Conservation (phyloP, 2,329 filamentous ascomycete species). For the Epichloe coenophiala region DNA sequence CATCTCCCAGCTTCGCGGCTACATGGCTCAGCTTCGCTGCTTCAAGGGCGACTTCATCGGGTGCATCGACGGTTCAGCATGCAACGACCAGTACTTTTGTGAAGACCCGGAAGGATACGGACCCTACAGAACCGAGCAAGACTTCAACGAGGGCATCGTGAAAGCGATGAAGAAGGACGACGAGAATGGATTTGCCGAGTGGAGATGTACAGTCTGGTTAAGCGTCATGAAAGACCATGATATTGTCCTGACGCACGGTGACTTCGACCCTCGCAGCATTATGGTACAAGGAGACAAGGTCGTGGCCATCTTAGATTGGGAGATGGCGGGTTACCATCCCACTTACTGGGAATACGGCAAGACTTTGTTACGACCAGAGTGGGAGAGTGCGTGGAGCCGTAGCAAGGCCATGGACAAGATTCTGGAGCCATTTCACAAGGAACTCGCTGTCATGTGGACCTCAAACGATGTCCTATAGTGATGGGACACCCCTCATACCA, state of each 20-base stretch:
- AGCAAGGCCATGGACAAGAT: constrained; percentile 4
- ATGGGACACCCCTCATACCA: too few relatives aligned
- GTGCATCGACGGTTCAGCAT: constrained; percentile 9
- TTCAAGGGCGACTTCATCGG: constrained; percentile 10
- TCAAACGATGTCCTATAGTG: too few relatives aligned
- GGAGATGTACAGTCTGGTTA: constrained; percentile 7
- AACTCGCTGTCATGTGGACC: neutral
- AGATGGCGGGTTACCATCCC: constrained; percentile 26
- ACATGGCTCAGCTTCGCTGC: constrained; percentile 9
- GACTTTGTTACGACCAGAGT: constrained; percentile 1
- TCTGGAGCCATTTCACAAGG: constrained; percentile 3
- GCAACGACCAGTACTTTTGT: constrained; percentile 10
- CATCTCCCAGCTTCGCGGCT: constrained; percentile 9
- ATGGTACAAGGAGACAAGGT: constrained; percentile 19
- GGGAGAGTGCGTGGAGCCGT: constrained; percentile 4
- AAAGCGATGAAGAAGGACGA: constrained; percentile 7
- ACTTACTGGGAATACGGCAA: constrained; percentile 13
- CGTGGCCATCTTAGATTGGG: constrained; percentile 29
- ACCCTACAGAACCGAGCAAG: constrained; percentile 8
- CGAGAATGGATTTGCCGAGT: constrained; percentile 1
- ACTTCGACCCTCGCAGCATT: constrained; percentile 27
- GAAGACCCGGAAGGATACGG: constrained; percentile 7
- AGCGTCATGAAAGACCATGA: constrained; percentile 9
- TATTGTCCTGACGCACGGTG: constrained; percentile 30
- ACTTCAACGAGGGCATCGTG: constrained; percentile 10